Percentiles rank a stretch among this genome's conserved stretches.
Evolutionary conservation across 345 rosid species (phyloP).

Genomic region (Linum usitatissimum): DNA sequence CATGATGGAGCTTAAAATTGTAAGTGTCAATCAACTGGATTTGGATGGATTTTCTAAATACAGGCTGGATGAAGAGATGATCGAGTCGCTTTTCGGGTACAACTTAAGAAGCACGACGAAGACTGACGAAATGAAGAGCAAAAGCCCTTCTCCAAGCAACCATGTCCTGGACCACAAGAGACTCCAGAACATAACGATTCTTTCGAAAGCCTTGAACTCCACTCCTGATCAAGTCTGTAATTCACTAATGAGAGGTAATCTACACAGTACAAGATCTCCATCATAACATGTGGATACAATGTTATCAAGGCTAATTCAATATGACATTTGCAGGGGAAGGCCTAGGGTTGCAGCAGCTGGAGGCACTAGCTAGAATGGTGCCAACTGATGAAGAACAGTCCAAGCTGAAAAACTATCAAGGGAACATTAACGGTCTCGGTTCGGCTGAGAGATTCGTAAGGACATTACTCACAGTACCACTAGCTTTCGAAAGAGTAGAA

Average conservation of each 20-base stretch:
- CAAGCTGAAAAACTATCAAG: constrained; percentile 57
- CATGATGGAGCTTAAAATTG: not conserved
- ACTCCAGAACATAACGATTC: constrained; percentile 82
- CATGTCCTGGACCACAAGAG: constrained; percentile 91
- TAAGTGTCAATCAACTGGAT: not conserved
- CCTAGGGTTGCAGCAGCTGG: constrained; percentile 64
- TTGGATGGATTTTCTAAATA: no score
- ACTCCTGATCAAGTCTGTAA: constrained; percentile 67
- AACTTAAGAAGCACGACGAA: constrained; percentile 43
- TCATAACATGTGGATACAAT: not conserved
- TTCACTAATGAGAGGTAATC: constrained; percentile 62
- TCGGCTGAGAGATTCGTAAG: constrained; percentile 71
- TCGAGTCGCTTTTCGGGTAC: constrained; percentile 86
- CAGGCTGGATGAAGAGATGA: constrained; percentile 34
- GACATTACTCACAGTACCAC: constrained; percentile 48
- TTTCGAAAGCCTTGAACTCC: constrained; percentile 64
- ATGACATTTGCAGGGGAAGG: constrained; percentile 41
- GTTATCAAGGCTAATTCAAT: not conserved
- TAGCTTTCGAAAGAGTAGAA: constrained; percentile 62
- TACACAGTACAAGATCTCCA: not conserved
- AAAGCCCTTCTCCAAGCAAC: constrained; percentile 83
- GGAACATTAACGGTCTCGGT: constrained; percentile 61
- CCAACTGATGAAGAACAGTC: constrained; percentile 88
- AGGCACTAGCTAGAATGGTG: constrained; percentile 83
- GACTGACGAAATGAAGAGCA: constrained; percentile 62